Base-by-base conservation (phyloP, 331 rosid genomes). In the Acacia concinna region DNA sequence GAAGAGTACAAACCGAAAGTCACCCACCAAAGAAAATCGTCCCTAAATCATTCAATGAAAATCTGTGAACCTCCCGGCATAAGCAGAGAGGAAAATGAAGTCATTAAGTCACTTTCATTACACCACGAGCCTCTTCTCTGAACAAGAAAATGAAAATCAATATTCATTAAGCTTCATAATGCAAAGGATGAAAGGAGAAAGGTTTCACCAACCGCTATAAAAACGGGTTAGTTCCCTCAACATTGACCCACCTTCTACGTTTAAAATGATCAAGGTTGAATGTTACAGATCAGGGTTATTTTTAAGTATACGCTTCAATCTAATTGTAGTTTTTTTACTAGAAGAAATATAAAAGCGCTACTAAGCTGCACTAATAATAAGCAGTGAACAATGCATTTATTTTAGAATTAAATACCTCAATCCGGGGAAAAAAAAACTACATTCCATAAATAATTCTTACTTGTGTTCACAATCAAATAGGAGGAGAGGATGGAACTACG, bases 51-150 rank as follows among this genome's bases (percentile, higher is more conserved):
- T 47, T 43, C 0, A 28, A 81, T 43, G 46, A 28, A 76, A 52
- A 51, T 44, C 32, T 71, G 10, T 35, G 35, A 73, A n/a, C 80
- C 73, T 81, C 70, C 85, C 30, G 73, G 32, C 44, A 43, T 56
- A 8, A 54, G 72, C 51, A 74, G 56, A 47, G 31, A 14, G 17
- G 18, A 23, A 44, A 43, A 15, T 43, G 72, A 62, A 64, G 30
- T 8, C 30, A 10, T 5, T 30, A 44, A 1, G 69, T 25, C 27
- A 70, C n/a, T 70, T 56, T 5, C 82, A 54, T 27, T 66, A 27
- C 47, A 34, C n/a, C 38, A 41, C 1, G 35, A 68, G 37, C 74
- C 20, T 68, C 54, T 54, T 60, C 41, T 37, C 70, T 63, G 31
- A 37, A 69, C 60, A 59, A 76, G 72, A 69, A 43, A 34, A 27